phyloP scores from a whole-genome alignment of 192 early-diverging fungal genomes.

The Podochytrium sp. region DNA sequence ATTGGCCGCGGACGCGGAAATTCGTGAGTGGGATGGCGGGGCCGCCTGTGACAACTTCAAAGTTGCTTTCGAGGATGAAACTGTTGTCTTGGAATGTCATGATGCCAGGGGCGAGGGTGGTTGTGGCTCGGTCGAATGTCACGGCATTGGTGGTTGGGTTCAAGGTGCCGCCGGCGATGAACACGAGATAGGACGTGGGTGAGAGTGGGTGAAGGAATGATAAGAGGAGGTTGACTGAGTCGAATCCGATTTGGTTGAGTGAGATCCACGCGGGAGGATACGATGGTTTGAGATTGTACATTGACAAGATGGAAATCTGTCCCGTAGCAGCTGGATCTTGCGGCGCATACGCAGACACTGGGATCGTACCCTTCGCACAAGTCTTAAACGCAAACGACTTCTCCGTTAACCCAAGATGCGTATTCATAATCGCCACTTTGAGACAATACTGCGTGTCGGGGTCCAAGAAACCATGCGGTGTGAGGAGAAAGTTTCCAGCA shows the following conservation, averaged over 20 bases:
- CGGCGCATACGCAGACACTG: not conserved
- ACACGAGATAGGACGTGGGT: not conserved
- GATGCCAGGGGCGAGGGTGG: not conserved
- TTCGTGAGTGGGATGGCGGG: not conserved
- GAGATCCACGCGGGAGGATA: not conserved
- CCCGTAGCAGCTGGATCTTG: not conserved
- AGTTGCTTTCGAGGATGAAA: not conserved
- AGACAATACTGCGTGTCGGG: not conserved
- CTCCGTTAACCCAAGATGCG: not conserved
- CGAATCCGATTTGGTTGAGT: not conserved
- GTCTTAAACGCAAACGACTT: not conserved
- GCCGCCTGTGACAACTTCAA: not conserved
- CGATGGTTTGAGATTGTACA: not conserved
- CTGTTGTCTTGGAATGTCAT: not conserved
- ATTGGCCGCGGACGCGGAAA: not conserved
- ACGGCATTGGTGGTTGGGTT: not conserved
- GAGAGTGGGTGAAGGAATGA: not conserved
- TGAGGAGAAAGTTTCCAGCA: not conserved
- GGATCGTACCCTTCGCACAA: not conserved
- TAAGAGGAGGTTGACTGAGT: not conserved
- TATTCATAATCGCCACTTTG: not conserved
- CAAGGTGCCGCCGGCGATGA: not conserved
- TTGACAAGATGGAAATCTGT: not conserved
- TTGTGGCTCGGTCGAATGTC: not conserved
- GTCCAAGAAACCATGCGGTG: not conserved